Conservation (phyloP, 139 green algal genomes). For the Coccomyxa sp. region DNA sequence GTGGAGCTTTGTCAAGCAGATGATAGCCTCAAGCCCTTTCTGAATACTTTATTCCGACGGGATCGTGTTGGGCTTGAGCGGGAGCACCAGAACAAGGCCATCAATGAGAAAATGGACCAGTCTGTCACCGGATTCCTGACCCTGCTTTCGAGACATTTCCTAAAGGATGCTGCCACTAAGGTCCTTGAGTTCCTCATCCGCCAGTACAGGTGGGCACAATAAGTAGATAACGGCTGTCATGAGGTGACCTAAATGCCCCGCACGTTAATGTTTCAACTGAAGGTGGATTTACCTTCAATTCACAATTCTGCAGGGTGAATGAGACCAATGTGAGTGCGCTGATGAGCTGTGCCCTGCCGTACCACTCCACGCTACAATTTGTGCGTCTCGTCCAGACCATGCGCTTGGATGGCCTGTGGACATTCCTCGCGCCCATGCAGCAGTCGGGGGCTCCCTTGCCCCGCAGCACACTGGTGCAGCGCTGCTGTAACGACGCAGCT, state of each 20-base stretch:
- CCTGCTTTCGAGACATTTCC: constrained; percentile 74
- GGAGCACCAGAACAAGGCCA: constrained; percentile 56
- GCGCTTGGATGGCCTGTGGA: constrained; percentile 48
- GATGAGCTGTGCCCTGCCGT: constrained; percentile 70
- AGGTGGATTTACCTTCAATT: no score
- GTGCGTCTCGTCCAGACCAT: constrained; percentile 77
- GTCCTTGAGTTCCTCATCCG: constrained; percentile 86
- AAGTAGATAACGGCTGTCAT: neutral
- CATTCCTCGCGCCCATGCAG: constrained; percentile 68
- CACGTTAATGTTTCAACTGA: no score
- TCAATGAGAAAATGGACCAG: constrained; percentile 42
- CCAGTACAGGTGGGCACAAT: constrained; percentile 62
- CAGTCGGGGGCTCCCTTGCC: constrained; percentile 57
- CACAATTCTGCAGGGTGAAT: constrained; percentile 52
- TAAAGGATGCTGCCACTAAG: constrained; percentile 61
- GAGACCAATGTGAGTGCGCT: constrained; percentile 81
- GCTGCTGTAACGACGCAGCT: constrained; percentile 55
- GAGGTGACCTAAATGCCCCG: no score
- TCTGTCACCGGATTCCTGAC: constrained; percentile 58
- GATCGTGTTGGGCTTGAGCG: constrained; percentile 36
- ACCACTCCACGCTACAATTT: constrained; percentile 88
- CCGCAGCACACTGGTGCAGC: constrained; percentile 54
- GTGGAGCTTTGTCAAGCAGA: constrained; percentile 64
- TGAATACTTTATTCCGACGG: constrained; percentile 67
- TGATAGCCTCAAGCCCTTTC: constrained; percentile 55